phyloP scores from a whole-genome alignment of 257 asterid genomes.

The Buddleja alternifolia region DNA sequence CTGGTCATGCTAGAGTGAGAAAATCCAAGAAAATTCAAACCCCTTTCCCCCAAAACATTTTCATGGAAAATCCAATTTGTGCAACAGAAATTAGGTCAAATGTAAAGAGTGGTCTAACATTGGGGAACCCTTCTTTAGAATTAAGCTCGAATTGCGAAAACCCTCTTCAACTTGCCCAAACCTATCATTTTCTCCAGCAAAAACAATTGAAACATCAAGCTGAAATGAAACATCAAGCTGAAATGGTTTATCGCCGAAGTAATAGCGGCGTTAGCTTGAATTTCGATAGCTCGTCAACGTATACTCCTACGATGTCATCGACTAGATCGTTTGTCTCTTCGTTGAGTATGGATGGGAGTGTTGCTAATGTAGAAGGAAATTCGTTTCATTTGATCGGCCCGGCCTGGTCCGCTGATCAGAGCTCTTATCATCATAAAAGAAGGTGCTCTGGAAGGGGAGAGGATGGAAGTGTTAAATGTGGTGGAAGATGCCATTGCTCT shows the following conservation, averaged over 20 bases:
- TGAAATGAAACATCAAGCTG: too few species aligned
- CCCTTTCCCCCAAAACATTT: constrained; percentile 59
- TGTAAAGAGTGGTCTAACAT: constrained; percentile 47
- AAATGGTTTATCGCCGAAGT: constrained; percentile 53
- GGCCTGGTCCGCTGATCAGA: constrained; percentile 68
- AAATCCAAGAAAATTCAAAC: constrained; percentile 48
- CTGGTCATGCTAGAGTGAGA: constrained; percentile 91
- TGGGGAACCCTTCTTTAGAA: constrained; percentile 59
- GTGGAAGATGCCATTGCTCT: constrained; percentile 87
- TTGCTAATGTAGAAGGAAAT: constrained; percentile 61
- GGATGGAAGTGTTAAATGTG: constrained; percentile 90
- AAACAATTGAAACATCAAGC: constrained; percentile 64
- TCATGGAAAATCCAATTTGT: constrained; percentile 57
- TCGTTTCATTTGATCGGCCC: constrained; percentile 71
- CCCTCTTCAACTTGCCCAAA: constrained; percentile 32
- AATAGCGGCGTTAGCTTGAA: constrained; percentile 82
- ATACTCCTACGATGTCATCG: constrained; percentile 88
- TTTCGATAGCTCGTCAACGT: constrained; percentile 68
- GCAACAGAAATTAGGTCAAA: constrained; percentile 42
- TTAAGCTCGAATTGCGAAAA: constrained; percentile 37
- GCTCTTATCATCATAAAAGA: constrained; percentile 65
- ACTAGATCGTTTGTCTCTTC: constrained; percentile 85
- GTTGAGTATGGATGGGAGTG: constrained; percentile 58
- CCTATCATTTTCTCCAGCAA: constrained; percentile 54
- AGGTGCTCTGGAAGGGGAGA: constrained; percentile 81